Conservation (phyloP, 768 basidiomycete genomes). For the Tulasnella sp. region DNA sequence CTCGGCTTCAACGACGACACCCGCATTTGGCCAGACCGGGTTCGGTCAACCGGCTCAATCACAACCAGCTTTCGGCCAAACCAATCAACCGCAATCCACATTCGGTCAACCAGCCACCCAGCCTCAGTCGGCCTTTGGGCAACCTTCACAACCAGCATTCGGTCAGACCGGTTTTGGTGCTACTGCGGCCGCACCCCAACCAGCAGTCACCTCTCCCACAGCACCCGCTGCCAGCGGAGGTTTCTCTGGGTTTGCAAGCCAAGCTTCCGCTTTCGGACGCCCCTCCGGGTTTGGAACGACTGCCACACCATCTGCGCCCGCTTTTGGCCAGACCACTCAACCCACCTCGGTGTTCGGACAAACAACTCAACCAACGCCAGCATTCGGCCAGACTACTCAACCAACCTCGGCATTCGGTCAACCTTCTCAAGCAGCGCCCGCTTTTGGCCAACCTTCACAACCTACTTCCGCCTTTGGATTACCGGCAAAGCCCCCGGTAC, state of each 20-base stretch:
- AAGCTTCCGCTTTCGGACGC: slow-evolving; percentile 53
- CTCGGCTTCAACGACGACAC: slow-evolving; percentile 32
- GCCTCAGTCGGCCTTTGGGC: slow-evolving; percentile 43
- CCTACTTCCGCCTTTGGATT: slow-evolving; percentile 23
- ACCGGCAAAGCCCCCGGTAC: not conserved
- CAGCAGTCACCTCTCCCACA: not conserved
- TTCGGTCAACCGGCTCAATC: slow-evolving; percentile 40
- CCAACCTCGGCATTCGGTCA: slow-evolving; percentile 27
- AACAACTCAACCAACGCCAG: slow-evolving; percentile 25
- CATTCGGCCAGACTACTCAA: slow-evolving; percentile 29
- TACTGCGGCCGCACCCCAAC: slow-evolving; percentile 12
- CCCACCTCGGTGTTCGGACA: slow-evolving; percentile 29
- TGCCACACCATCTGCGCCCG: slow-evolving; percentile 41
- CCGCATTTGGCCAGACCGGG: slow-evolving; percentile 46
- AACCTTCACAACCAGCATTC: slow-evolving; percentile 40
- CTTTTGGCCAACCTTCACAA: slow-evolving; percentile 24
- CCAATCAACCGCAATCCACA: slow-evolving; percentile 43
- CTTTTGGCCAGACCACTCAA: slow-evolving; percentile 26
- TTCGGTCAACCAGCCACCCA: slow-evolving; percentile 47
- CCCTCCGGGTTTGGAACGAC: slow-evolving; percentile 56
- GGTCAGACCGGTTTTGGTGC: slow-evolving; percentile 11
- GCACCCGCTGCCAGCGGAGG: slow-evolving; percentile 22
- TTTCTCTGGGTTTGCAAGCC: slow-evolving; percentile 42
- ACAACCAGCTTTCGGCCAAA: slow-evolving; percentile 47
- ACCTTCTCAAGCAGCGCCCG: not conserved